A percentile compares a stretch with the other conserved stretches of the same genome.
These are phyloP conservation scores for Oryza australiensis DNA, from an alignment of 176 grass and related monocot genomes.

Conservation along the genomic window DNA sequence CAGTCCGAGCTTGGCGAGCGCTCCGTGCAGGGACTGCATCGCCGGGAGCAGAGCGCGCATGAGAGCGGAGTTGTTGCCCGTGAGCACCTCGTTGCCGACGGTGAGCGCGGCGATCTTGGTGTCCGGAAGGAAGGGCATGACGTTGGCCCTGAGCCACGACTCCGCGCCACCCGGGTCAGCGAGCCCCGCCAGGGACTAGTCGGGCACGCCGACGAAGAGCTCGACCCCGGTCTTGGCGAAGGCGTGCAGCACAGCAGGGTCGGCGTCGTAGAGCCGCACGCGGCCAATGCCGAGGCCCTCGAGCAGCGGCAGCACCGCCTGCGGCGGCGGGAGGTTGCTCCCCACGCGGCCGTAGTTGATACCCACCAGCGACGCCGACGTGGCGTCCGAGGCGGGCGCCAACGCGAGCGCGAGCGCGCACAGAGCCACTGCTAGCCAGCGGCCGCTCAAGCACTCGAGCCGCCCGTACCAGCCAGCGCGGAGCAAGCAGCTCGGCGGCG, in stretches of 20 bases:
- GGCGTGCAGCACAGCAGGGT: constrained; percentile 54
- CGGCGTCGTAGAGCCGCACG: constrained; percentile 77
- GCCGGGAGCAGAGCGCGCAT: constrained; percentile 47
- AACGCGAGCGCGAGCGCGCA: constrained; percentile 18
- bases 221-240: constrained; percentile 66
- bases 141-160: constrained; percentile 47
- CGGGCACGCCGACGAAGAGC: constrained; percentile 65
- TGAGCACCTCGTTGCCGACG: constrained; percentile 81
- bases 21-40: constrained; percentile 51
- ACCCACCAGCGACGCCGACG: constrained; percentile 50
- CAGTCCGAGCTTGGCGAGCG: constrained; percentile 44
- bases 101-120: constrained; percentile 68
- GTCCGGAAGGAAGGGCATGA: constrained; percentile 50
- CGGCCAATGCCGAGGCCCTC: constrained; percentile 52
- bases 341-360: constrained; percentile 89
- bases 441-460: not conserved
- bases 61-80: constrained; percentile 43
- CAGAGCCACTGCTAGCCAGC: constrained; percentile 14
- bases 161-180: constrained; percentile 35
- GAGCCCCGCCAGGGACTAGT: constrained; percentile 47
- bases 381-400: constrained; percentile 31
- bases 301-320: constrained; percentile 48
- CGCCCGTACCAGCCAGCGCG: not conserved
- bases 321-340: constrained; percentile 62
- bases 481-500: not conserved